phyloP scores from a whole-genome alignment of 352 stramenopile genomes.

The Phytopythium chamaehyphon region DNA sequence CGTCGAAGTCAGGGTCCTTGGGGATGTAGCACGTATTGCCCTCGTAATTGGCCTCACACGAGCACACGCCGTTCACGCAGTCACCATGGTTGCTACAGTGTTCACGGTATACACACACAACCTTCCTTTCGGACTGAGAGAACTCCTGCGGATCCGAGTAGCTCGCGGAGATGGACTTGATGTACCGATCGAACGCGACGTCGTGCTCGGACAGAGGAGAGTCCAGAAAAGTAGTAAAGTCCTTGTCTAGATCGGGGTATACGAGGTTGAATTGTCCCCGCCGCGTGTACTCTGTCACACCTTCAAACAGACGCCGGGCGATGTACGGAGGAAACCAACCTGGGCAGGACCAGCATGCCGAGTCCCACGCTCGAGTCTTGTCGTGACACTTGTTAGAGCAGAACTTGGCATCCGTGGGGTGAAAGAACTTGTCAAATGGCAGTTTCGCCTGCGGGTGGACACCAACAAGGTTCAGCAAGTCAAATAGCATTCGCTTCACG shows the following conservation, averaged over 20 bases:
- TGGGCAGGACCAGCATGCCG: slow-evolving; percentile 69
- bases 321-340: slow-evolving; percentile 69
- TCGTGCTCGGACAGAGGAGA: slow-evolving; percentile 58
- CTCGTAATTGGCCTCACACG: slow-evolving; percentile 70
- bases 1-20: slow-evolving; percentile 40
- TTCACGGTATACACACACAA: slow-evolving; percentile 72
- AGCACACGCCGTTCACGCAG: slow-evolving; percentile 77
- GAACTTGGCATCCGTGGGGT: slow-evolving; percentile 31
- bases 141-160: slow-evolving; percentile 44
- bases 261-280: slow-evolving; percentile 67
- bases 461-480: slow-evolving; percentile 67
- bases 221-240: slow-evolving; percentile 55
- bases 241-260: slow-evolving; percentile 57
- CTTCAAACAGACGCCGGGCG: slow-evolving; percentile 46
- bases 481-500: slow-evolving; percentile 56
- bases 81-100: slow-evolving; percentile 80
- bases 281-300: slow-evolving; percentile 57
- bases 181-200: slow-evolving; percentile 60
- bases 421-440: slow-evolving; percentile 63
- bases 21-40: slow-evolving; percentile 81
- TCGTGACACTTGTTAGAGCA: slow-evolving; percentile 64
- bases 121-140: slow-evolving; percentile 27
- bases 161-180: slow-evolving; percentile 56
- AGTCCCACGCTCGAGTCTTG: slow-evolving; percentile 56
- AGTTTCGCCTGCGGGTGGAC: slow-evolving; percentile 55